Percentiles rank a stretch among this genome's conserved stretches.
These are phyloP conservation scores for Fomitopsis pulvina DNA, from an alignment of 768 basidiomycete genomes.

Conservation along the genomic window DNA sequence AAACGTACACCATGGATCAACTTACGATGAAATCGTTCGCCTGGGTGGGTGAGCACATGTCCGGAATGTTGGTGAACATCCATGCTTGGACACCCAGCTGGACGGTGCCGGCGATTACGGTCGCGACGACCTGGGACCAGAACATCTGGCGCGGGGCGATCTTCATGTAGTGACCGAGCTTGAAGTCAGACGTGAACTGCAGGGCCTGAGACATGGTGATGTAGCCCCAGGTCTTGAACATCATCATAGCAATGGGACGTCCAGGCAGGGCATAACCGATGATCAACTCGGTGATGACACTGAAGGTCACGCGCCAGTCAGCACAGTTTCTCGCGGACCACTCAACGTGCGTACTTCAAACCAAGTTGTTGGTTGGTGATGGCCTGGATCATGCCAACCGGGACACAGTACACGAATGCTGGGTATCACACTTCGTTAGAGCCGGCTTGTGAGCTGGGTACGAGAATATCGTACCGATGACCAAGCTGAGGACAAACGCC, in stretches of 20 bases:
- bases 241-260: slow-evolving; percentile 71
- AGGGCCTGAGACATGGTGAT: slow-evolving; percentile 60
- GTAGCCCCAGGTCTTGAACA: slow-evolving; percentile 71
- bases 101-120: slow-evolving; percentile 52
- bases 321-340: neutral
- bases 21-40: slow-evolving; percentile 49
- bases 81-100: slow-evolving; percentile 61
- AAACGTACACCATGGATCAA: neutral
- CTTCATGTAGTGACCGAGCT: slow-evolving; percentile 72
- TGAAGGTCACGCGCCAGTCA: slow-evolving; percentile 13
- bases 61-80: slow-evolving; percentile 60
- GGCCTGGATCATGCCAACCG: slow-evolving; percentile 77
- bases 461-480: slow-evolving; percentile 30
- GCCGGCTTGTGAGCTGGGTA: slow-evolving; percentile 9
- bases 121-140: slow-evolving; percentile 53
- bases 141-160: slow-evolving; percentile 42
- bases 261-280: slow-evolving; percentile 57
- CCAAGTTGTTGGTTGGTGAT: slow-evolving; percentile 77
- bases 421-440: neutral
- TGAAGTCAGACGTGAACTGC: slow-evolving; percentile 68
- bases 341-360: slow-evolving; percentile 29
- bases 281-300: slow-evolving; percentile 70
- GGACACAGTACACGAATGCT: slow-evolving; percentile 62
- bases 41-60: slow-evolving; percentile 50
- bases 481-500: slow-evolving; percentile 50